Conservation (phyloP, 495 filamentous ascomycete species). For the Rhypophila decipiens region DNA sequence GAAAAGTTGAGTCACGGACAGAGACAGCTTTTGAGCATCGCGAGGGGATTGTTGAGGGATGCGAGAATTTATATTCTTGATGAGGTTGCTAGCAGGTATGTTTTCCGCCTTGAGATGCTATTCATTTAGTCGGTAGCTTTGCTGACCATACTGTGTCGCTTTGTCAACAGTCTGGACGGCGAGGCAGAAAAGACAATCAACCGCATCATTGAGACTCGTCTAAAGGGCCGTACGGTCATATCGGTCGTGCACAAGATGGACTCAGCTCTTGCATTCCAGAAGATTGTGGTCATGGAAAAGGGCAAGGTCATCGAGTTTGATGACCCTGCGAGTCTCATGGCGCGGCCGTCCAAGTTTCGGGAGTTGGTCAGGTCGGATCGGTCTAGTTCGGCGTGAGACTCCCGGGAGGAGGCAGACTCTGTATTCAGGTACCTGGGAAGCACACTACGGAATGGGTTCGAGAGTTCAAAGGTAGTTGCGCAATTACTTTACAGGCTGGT, state of each 20-base stretch:
- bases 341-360: not conserved
- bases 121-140: conserved; percentile 18
- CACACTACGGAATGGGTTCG: too few species aligned
- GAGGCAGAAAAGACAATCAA: conserved; percentile 35
- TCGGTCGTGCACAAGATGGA: conserved; percentile 36
- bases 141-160: too few species aligned
- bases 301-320: conserved; percentile 27
- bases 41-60: conserved; percentile 47
- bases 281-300: conserved; percentile 32
- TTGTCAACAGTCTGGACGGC: conserved; percentile 24
- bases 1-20: conserved; percentile 52
- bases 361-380: too few species aligned
- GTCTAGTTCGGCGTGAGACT: too few species aligned
- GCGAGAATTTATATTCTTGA: conserved; percentile 21
- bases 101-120: too few species aligned
- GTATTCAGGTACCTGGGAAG: too few species aligned
- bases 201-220: conserved; percentile 30
- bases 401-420: too few species aligned
- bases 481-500: too few species aligned
- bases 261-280: conserved; percentile 35
- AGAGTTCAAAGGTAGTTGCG: too few species aligned
- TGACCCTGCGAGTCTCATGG: not conserved
- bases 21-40: conserved; percentile 54
- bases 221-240: conserved; percentile 35
- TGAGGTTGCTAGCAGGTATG: conserved; percentile 23